A percentile compares a stretch with the other conserved stretches of the same genome.
phyloP scores from a whole-genome alignment of 306 rosid species.

The Boehmeria nivea region DNA sequence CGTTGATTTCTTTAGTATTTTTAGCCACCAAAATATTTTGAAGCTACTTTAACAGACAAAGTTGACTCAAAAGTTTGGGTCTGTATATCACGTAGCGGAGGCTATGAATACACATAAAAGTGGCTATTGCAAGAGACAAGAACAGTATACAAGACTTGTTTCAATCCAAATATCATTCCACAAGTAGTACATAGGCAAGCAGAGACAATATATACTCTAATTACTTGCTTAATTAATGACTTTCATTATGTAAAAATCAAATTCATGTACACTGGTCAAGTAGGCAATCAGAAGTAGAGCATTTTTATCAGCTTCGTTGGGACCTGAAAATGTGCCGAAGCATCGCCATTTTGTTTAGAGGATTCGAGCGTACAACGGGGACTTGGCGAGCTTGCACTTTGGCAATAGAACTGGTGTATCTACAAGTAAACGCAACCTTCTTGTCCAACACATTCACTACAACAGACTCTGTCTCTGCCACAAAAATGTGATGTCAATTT shows the following conservation, averaged over 20 bases:
- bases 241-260: conserved; percentile 6
- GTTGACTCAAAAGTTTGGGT: too few species aligned
- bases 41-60: too few species aligned
- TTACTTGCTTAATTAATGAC: too few species aligned
- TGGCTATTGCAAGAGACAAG: too few species aligned
- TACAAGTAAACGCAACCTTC: conserved; percentile 59
- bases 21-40: conserved; percentile 17
- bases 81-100: too few species aligned
- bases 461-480: conserved; percentile 66
- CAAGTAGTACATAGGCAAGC: too few species aligned
- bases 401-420: conserved; percentile 27
- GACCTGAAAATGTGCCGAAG: conserved; percentile 44
- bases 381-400: conserved; percentile 37
- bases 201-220: too few species aligned
- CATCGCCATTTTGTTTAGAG: conserved; percentile 40
- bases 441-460: conserved; percentile 61
- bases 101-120: too few species aligned
- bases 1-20: too few species aligned
- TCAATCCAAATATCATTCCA: too few species aligned
- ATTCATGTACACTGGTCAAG: conserved; percentile 30
- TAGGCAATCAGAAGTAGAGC: too few species aligned
- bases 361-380: conserved; percentile 24
- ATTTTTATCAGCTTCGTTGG: conserved; percentile 19
- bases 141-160: too few species aligned
- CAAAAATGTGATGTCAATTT: not conserved